Percentiles rank a stretch among this genome's conserved stretches.
phyloP scores from a whole-genome alignment of 2,329 filamentous ascomycete species.

The Alternaria sp. region DNA sequence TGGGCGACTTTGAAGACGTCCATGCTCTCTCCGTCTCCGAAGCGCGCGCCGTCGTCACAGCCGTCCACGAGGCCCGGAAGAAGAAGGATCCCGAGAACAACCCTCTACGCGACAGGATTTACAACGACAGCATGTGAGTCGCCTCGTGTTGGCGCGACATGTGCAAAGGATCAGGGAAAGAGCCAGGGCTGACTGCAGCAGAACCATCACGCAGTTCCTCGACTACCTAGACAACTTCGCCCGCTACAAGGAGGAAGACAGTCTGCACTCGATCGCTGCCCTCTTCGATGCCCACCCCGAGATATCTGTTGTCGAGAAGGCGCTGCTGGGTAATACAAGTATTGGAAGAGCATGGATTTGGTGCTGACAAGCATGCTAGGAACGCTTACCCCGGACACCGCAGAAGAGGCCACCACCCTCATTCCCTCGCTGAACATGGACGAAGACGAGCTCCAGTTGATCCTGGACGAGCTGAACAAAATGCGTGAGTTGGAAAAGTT shows the following conservation, averaged over 20 bases:
- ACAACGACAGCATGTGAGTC: conserved; percentile 53
- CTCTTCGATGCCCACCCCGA: conserved; percentile 79
- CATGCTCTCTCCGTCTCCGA: conserved; percentile 92
- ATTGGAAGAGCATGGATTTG: conserved; percentile 9
- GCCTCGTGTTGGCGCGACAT: neutral
- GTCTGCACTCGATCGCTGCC: conserved; percentile 91
- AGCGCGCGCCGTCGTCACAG: conserved; percentile 89
- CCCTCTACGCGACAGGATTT: conserved; percentile 81
- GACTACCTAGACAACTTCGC: conserved; percentile 95
- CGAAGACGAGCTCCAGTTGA: conserved; percentile 84
- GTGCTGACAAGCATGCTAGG: conserved; percentile 59
- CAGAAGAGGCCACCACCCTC: conserved; percentile 94
- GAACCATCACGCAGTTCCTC: conserved; percentile 83
- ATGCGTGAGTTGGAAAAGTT: conserved; percentile 56
- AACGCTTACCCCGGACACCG: conserved; percentile 87
- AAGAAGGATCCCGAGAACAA: conserved; percentile 68
- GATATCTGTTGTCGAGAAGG: conserved; percentile 90
- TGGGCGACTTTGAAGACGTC: conserved; percentile 92
- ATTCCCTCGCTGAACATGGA: conserved; percentile 93
- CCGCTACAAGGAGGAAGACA: conserved; percentile 93
- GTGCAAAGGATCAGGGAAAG: conserved; percentile 3
- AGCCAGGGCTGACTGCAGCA: conserved; percentile 39
- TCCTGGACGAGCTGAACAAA: conserved; percentile 91
- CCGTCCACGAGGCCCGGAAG: conserved; percentile 80
- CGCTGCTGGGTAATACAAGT: conserved; percentile 71